phyloP scores from a whole-genome alignment of 257 asterid species.

The Oldenlandia corymbosa region DNA sequence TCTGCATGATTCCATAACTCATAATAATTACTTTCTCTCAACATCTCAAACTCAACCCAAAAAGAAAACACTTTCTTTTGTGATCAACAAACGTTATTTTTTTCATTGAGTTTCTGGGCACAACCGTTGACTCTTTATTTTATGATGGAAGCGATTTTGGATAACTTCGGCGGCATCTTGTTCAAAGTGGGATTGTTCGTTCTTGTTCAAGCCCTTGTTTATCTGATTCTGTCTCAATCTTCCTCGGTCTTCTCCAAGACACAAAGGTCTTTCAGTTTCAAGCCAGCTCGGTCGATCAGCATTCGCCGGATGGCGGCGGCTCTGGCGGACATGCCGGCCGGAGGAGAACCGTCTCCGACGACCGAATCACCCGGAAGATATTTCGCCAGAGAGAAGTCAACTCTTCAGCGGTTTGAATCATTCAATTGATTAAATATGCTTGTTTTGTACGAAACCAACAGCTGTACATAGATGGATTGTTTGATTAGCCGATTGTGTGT shows the following conservation, averaged over 20 bases:
- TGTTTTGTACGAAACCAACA: too few relatives aligned
- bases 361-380: constrained; percentile 9
- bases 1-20: too few relatives aligned
- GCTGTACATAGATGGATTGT: too few relatives aligned
- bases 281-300: constrained; percentile 40
- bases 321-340: constrained; percentile 51
- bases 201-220: constrained; percentile 50
- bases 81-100: too few relatives aligned
- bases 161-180: constrained; percentile 26
- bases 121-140: too few relatives aligned
- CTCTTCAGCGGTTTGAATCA: not conserved
- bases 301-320: constrained; percentile 66
- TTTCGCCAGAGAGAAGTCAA: constrained; percentile 11
- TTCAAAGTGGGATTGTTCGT: constrained; percentile 42
- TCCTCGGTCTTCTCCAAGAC: constrained; percentile 43
- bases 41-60: too few relatives aligned
- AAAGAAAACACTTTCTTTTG: too few relatives aligned
- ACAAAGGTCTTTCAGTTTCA: constrained; percentile 39
- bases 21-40: too few relatives aligned
- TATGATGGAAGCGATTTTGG: constrained; percentile 18
- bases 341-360: constrained; percentile 35
- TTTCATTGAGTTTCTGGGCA: too few relatives aligned
- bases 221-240: constrained; percentile 44
- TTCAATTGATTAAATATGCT: too few relatives aligned
- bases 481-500: too few relatives aligned